Base-by-base conservation (phyloP, 768 basidiomycete genomes). In the Kwoniella botswanensis region DNA sequence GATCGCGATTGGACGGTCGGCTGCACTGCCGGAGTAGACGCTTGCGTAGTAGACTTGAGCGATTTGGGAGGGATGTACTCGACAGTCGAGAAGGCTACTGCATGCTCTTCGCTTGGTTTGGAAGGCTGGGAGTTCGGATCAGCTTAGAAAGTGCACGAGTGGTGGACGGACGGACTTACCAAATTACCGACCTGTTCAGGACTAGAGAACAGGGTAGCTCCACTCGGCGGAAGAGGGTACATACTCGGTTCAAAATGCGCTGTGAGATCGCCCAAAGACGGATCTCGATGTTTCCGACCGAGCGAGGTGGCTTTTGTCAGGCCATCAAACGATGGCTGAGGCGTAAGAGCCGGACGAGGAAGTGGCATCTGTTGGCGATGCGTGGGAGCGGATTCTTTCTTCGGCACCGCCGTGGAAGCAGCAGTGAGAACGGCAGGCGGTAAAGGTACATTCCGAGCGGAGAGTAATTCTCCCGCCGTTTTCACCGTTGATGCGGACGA, bases 181-280 rank as follows among this genome's bases (percentile, higher is more conserved):
- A 42, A 29, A 59, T 26, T 41, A 18, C 61, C 42, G 1, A 55
- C 50, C 18, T 55, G 29, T 29, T 63, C 55, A 3, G 61, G 61
- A 50, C 61, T 69, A 3, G 62, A 69, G 18, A 63, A 59, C 4
- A 63, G 4, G 26, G 68, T 71, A 17, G 72, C 61, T 17, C 62
- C 67, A 50, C 71, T 74, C 15, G 69, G 44, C 2, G 76, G 76
- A 13, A 78, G 54, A 21, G 76, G 76, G 43, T 78, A 78, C 70
- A 66, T 70, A 7, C 52, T 65, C 9, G 76, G 76, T 58, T 78
- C 74, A 61, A 78, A 78, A 17, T 67, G 62, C 18, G 76, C 67
- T 15, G 67, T 67, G 9, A 77, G 53, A 44, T 63, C 70, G 7
- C 63, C 43, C 4, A 63, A 17, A 0, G 67, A 70, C 17, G 70